Evolutionary conservation across 257 asterid species (phyloP), one percentile per base, ranked within the genome.

Genomic region (Mentha longifolia): DNA sequence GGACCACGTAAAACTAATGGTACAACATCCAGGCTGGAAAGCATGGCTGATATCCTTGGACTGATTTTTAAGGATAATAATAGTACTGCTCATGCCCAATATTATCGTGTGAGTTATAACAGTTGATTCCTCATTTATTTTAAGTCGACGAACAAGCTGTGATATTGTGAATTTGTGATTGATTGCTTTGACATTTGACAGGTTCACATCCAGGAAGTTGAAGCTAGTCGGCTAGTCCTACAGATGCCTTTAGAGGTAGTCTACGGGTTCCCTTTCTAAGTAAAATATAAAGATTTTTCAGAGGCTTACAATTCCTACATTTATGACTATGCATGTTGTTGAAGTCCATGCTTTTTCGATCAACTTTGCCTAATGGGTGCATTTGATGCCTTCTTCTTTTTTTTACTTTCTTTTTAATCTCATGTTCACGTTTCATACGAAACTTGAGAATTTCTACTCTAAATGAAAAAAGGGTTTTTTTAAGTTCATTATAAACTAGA

Each of bases 151-250:
- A 35, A n/a, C n/a, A n/a, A 35, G 0, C 33, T 17, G 42, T 56
- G 67, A 67, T 67, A 70, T 74, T 68, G 71, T 65, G 55, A 71
- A 69, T 66, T 79, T 72, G 57, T 62, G 57, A 74, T 61, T 47
- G 72, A 43, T 73, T 77, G 31, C 68, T 77, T 76, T 74, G n/a
- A 72, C 69, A 73, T 71, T 77, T 77, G 83, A 54, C 79, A 91
- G 99, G 85, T 88, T 80, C 99, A 94, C 67, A 80, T 94, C 80
- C 96, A 83, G 71, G 92, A 94, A 79, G 96, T 86, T 74, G 93
- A 86, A 82, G 85, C 83, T 77, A n/a, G n/a, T n/a, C n/a, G n/a
- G n/a, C n/a, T n/a, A 79, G 75, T 72, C 78, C 82, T 71, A 28
- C 76, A 57, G 93, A 89, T 86, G 73, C 75, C 79, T 64, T 77